Evolutionary conservation across 192 early-diverging fungal genomes (phyloP).

Genomic region (Chytriomyces sp.): DNA sequence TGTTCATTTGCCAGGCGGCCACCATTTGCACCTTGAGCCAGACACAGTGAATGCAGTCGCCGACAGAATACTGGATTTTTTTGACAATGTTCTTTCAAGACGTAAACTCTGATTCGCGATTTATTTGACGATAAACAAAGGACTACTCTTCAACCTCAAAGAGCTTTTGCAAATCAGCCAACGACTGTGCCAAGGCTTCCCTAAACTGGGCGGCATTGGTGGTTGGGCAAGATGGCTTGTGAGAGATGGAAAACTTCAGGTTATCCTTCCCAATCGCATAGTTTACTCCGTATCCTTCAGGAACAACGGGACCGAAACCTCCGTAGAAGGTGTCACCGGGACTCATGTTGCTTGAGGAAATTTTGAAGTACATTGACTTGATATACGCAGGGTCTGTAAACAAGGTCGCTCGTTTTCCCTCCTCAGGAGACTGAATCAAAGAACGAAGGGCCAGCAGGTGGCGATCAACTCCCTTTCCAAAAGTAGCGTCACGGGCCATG

Average conservation of each 20-base stretch:
- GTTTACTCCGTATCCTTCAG: constrained; percentile 58
- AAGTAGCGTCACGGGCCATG: constrained; percentile 75
- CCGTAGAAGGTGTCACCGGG: constrained; percentile 55
- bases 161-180: constrained; percentile 64
- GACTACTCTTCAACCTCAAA: constrained; percentile 2
- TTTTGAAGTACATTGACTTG: constrained; percentile 73
- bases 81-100: background rate
- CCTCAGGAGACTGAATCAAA: constrained; percentile 45
- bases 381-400: constrained; percentile 83
- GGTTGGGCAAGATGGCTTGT: constrained; percentile 42
- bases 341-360: constrained; percentile 78
- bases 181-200: constrained; percentile 56
- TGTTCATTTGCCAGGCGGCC: constrained; percentile 17
- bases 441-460: constrained; percentile 84
- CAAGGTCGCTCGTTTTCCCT: constrained; percentile 45
- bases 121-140: background rate
- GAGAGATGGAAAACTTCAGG: constrained; percentile 64
- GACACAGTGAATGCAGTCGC: constrained; percentile 1
- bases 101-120: background rate
- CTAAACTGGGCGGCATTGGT: constrained; percentile 61
- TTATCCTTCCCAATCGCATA: constrained; percentile 62
- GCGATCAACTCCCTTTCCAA: constrained; percentile 86
- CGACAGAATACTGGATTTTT: constrained; percentile 8
- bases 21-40: constrained; percentile 36
- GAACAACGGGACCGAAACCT: constrained; percentile 58